These are phyloP conservation scores for Podila clonocystis DNA, from an alignment of 192 early-diverging fungal species.

Conservation along the genomic window DNA sequence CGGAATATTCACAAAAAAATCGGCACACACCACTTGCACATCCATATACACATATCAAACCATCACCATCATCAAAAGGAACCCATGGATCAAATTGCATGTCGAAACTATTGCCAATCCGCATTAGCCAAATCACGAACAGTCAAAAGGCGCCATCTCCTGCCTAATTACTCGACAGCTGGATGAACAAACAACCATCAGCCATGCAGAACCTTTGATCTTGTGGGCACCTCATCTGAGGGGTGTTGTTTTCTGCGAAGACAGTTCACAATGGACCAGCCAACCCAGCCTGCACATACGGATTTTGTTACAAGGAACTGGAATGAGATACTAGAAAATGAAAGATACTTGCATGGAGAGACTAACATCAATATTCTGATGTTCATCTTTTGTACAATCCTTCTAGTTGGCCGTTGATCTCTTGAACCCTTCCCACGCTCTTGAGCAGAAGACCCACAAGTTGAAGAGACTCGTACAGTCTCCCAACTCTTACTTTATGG, in stretches of 20 bases:
- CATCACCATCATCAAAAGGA: too few relatives aligned
- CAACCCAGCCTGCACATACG: too few relatives aligned
- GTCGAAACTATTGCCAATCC: too few relatives aligned
- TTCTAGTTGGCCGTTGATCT: constrained; percentile 91
- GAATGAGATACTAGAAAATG: too few relatives aligned
- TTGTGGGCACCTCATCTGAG: not conserved
- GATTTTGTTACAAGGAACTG: too few relatives aligned
- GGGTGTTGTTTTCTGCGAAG: too few relatives aligned
- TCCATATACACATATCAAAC: too few relatives aligned
- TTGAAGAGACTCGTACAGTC: constrained; percentile 96
- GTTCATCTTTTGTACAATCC: not conserved
- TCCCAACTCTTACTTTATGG: constrained; percentile 99
- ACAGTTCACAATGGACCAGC: too few relatives aligned
- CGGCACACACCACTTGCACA: not conserved
- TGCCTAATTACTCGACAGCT: not conserved
- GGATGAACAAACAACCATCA: not conserved
- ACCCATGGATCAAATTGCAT: too few relatives aligned
- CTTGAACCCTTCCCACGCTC: constrained; percentile 86
- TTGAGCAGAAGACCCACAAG: constrained; percentile 91
- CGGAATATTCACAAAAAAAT: not conserved
- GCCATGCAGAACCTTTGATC: constrained; percentile 5
- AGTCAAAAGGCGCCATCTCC: not conserved
- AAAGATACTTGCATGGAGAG: constrained; percentile 3
- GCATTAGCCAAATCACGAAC: too few relatives aligned
- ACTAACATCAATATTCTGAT: constrained; percentile 25